phyloP scores from a whole-genome alignment of 129 eudicot genomes.

The Oenanthe sinensis region DNA sequence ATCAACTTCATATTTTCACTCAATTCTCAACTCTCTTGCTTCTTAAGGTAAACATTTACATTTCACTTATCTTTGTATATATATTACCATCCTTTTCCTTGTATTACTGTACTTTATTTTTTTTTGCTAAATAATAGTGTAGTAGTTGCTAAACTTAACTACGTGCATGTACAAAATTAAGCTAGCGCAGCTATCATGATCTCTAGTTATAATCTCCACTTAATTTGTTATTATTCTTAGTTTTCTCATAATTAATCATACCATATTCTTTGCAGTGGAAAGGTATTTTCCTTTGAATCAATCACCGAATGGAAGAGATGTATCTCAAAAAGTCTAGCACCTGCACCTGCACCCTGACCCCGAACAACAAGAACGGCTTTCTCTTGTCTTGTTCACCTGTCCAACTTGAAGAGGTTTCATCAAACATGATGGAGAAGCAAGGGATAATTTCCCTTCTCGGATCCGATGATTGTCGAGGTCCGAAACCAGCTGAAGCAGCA shows the following conservation, averaged over 20 bases:
- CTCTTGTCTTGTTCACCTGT: not conserved
- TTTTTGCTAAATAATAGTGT: too few species aligned
- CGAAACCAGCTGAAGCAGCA: slow-evolving; percentile 14
- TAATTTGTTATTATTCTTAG: not conserved
- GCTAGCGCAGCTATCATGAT: slow-evolving; percentile 17
- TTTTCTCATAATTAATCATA: not conserved
- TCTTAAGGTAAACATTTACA: slow-evolving; percentile 19
- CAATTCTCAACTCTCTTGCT: slow-evolving; percentile 14
- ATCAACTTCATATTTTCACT: slow-evolving; percentile 14
- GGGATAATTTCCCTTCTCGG: slow-evolving; percentile 62
- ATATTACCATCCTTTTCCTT: not conserved
- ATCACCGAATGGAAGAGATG: not conserved
- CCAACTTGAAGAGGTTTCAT: slow-evolving; percentile 6
- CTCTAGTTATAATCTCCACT: not conserved
- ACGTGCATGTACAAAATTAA: slow-evolving; percentile 2
- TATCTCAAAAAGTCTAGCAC: slow-evolving; percentile 15
- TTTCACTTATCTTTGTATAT: too few species aligned
- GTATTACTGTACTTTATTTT: not conserved
- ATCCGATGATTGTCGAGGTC: slow-evolving; percentile 24
- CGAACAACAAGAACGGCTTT: slow-evolving; percentile 13
- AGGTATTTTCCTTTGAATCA: not conserved
- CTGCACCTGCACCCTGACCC: not conserved
- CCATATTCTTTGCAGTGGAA: slow-evolving; percentile 16
- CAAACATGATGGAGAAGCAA: slow-evolving; percentile 32
- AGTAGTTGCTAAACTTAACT: not conserved